Percentiles rank a stretch among this genome's conserved stretches.
Evolutionary conservation across 2,329 filamentous ascomycete species (phyloP).

Genomic region (Pseudogymnoascus sp.): DNA sequence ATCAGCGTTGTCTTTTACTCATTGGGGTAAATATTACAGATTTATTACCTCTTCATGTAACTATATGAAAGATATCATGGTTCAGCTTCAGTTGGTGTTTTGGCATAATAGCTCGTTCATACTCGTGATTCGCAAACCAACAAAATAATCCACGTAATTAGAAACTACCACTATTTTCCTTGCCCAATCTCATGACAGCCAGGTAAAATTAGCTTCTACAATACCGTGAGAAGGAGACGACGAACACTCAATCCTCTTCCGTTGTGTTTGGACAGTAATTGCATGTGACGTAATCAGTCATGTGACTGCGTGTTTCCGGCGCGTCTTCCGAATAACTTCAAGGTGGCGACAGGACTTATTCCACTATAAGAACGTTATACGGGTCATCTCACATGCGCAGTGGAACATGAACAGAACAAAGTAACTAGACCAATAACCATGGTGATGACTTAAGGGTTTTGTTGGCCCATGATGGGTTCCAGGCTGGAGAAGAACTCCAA

Average conservation of each 20-base stretch:
- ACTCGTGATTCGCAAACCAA: not conserved
- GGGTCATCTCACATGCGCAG: not conserved
- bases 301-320: constrained; percentile 6
- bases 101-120: not conserved
- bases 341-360: not conserved
- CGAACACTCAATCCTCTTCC: not conserved
- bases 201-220: not conserved
- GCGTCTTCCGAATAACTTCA: not conserved
- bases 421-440: not conserved
- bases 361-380: not conserved
- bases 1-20: not conserved
- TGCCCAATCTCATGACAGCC: not conserved
- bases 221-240: not conserved
- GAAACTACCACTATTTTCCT: not conserved
- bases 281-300: not conserved
- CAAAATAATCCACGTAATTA: not conserved
- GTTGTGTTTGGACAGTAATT: not conserved
- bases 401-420: not conserved
- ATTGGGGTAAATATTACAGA: not conserved
- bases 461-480: constrained; percentile 44
- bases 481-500: constrained; percentile 58
- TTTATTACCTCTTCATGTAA: not conserved
- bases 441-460: not conserved
- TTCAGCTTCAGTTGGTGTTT: not conserved
- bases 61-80: not conserved